phyloP scores from a whole-genome alignment of 306 rosid genomes.

The Betula pendula region DNA sequence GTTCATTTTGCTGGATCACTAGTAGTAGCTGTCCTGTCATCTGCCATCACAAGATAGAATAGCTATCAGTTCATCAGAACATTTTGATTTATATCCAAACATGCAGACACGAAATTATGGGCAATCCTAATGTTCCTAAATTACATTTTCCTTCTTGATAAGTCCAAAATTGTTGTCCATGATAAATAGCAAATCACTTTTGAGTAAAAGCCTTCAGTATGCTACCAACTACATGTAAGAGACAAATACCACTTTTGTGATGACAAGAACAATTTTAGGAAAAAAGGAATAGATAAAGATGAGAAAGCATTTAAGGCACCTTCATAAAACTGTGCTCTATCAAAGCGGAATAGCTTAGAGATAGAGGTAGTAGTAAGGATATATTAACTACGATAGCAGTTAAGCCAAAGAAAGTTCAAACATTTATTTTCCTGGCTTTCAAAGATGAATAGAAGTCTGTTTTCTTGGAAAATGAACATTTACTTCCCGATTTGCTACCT shows the following conservation, averaged over 20 bases:
- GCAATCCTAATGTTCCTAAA: not conserved
- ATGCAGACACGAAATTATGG: not conserved
- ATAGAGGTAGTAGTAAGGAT: not conserved
- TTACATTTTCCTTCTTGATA: not conserved
- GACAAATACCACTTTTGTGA: not conserved
- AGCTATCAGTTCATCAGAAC: slow-evolving; percentile 29
- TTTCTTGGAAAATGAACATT: not conserved
- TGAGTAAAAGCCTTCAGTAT: no score
- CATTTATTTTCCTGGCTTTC: no score
- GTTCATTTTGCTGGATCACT: slow-evolving; percentile 37
- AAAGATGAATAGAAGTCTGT: no score
- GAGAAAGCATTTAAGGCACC: not conserved
- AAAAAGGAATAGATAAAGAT: not conserved
- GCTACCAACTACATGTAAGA: not conserved
- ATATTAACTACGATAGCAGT: not conserved
- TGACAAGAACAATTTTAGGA: not conserved
- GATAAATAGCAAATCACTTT: not conserved
- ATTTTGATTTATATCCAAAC: not conserved
- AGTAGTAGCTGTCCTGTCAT: slow-evolving; percentile 42
- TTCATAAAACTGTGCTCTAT: not conserved
- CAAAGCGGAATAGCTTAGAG: not conserved
- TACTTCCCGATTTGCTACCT: not conserved
- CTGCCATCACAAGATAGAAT: slow-evolving; percentile 32
- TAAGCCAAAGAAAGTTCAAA: not conserved
- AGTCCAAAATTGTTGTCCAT: not conserved